These are phyloP conservation scores for Penicillium ucsense DNA, from an alignment of 495 filamentous ascomycete species.

Conservation along the genomic window DNA sequence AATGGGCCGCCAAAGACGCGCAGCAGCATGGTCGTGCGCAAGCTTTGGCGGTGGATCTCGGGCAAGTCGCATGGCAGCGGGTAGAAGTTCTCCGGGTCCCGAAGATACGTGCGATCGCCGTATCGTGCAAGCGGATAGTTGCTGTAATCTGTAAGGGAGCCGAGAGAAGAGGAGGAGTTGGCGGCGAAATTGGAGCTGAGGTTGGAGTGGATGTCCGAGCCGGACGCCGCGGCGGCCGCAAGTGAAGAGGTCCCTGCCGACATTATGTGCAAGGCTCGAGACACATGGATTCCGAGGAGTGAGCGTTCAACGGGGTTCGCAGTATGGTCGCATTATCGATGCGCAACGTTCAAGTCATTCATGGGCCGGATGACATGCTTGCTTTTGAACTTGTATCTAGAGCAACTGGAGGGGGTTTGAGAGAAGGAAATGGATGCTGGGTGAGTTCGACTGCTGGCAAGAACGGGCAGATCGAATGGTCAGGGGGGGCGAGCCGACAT, in stretches of 20 bases:
- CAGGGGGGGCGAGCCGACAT: too few relatives aligned
- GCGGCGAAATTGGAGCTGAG: constrained; percentile 29
- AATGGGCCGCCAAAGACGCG: constrained; percentile 73
- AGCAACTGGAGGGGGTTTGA: too few relatives aligned
- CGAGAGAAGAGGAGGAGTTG: constrained; percentile 30
- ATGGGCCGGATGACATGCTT: constrained; percentile 17
- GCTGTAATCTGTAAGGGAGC: constrained; percentile 34
- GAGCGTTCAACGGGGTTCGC: constrained; percentile 13
- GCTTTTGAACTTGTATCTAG: not conserved
- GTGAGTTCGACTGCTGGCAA: too few relatives aligned
- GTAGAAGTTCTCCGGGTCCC: constrained; percentile 65
- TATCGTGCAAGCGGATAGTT: constrained; percentile 57
- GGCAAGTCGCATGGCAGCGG: constrained; percentile 80
- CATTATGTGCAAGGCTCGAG: constrained; percentile 28
- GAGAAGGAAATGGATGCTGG: not conserved
- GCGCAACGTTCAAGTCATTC: constrained; percentile 9
- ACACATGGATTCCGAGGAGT: constrained; percentile 14
- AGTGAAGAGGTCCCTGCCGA: constrained; percentile 21
- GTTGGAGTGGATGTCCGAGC: constrained; percentile 32
- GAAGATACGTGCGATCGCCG: constrained; percentile 72
- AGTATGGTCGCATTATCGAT: constrained; percentile 26
- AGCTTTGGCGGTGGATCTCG: constrained; percentile 78
- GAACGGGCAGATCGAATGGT: too few relatives aligned
- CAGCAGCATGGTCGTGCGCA: constrained; percentile 72
- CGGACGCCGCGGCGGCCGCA: constrained; percentile 20